Conservation (phyloP, 352 stramenopile genomes). For the Globisporangium barbulae region DNA sequence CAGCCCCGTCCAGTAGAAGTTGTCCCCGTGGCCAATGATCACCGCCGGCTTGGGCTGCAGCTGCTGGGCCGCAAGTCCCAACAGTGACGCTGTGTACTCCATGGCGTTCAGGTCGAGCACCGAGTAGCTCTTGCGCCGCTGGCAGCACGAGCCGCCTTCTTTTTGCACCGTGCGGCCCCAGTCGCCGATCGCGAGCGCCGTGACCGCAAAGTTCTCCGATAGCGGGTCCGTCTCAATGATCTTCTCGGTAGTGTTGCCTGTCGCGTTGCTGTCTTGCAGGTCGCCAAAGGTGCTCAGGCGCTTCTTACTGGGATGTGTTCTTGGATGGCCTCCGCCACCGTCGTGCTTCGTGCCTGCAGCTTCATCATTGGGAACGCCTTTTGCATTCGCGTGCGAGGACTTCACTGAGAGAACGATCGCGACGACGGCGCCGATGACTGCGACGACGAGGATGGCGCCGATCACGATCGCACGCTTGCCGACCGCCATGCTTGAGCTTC, state of each 20-base stretch:
- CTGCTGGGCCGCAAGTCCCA: slow-evolving; percentile 26
- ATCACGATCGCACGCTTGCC: slow-evolving; percentile 15
- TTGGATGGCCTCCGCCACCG: too few relatives aligned
- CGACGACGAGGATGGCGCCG: slow-evolving; percentile 16
- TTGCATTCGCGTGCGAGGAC: not conserved
- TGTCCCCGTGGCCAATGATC: slow-evolving; percentile 61
- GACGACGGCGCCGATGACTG: slow-evolving; percentile 16
- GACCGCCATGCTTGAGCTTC: not conserved
- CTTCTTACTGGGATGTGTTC: slow-evolving; percentile 1
- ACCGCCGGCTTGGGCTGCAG: slow-evolving; percentile 25
- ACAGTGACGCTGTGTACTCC: slow-evolving; percentile 37
- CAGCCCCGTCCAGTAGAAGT: slow-evolving; percentile 67
- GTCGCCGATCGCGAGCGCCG: slow-evolving; percentile 66
- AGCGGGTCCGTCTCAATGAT: not conserved
- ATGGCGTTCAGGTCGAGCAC: slow-evolving; percentile 42
- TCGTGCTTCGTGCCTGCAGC: not conserved
- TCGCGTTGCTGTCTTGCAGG: not conserved
- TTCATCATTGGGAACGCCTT: not conserved
- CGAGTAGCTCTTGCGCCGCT: slow-evolving; percentile 38
- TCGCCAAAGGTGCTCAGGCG: not conserved
- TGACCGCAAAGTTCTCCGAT: slow-evolving; percentile 24
- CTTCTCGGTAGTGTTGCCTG: not conserved
- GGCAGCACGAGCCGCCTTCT: slow-evolving; percentile 65
- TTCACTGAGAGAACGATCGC: slow-evolving; percentile 20
- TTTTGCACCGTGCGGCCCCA: slow-evolving; percentile 55